Base-by-base conservation (phyloP, 495 filamentous ascomycete species). In the Penicillium crystallinum region DNA sequence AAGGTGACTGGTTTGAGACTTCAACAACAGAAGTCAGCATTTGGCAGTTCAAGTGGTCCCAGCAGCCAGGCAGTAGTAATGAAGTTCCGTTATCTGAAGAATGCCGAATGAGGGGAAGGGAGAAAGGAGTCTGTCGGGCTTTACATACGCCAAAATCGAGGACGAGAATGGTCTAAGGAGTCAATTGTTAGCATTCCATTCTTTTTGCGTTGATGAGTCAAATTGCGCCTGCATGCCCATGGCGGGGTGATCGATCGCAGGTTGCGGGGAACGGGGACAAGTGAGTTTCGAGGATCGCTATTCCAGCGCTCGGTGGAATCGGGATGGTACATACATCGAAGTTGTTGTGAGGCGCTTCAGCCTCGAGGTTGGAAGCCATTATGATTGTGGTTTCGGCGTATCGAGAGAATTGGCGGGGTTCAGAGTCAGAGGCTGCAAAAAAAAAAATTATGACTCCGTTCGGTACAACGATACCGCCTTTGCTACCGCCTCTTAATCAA, bases 1-100 rank as follows among this genome's bases (percentile, higher is more conserved):
- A 14, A 93, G 77, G 60, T 91, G 89, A n/a, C 79, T 81, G 46
- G 82, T 87, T 67, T 53, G 50, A 22, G 50, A 53, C 50, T 53
- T 53, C 23, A 53, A 50, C 17, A 23, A 43, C n/a, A 18, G 9
- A 31, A 45, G 43, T 59, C 42, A 59, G 52, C 2, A 45, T 40
- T 48, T 49, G 47, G n/a, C 2, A 2, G 6, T 42, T 40, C 1
- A 40, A n/a, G 38, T 34, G 37, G 19, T 55, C 7, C 23, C 22
- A 30, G 14, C 29, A 54, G 45, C 30, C 30, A 37, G 4, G 21
- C n/a, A 27, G 43, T n/a, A 15, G 34, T 29, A 43, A 57, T 37
- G 31, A 52, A 49, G 49, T 30, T 49, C 45, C 36, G 23, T 19
- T 38, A 17, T 49, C 25, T 47, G 45, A 38, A 21, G 21, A 12